Evolutionary conservation across 2,329 filamentous ascomycete species (phyloP).

Genomic region (Penicillium sp.): DNA sequence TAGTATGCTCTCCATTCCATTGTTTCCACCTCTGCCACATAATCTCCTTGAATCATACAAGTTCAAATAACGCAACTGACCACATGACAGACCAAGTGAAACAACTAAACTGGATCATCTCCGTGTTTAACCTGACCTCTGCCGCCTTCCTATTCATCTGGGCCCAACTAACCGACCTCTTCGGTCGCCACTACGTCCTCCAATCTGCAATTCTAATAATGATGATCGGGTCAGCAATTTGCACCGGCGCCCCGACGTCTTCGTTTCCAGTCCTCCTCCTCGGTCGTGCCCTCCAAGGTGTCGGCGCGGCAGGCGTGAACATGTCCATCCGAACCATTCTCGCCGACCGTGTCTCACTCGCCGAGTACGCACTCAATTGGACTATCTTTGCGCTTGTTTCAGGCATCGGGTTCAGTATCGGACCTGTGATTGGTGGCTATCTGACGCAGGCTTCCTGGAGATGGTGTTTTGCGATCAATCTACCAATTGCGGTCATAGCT

Average conservation of each 20-base stretch:
- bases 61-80: neutral
- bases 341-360: conserved; percentile 61
- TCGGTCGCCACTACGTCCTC: conserved; percentile 60
- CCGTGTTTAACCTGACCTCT: conserved; percentile 65
- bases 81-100: conserved; percentile 47
- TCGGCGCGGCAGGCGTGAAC: conserved; percentile 60
- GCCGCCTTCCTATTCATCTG: conserved; percentile 67
- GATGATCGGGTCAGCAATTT: conserved; percentile 61
- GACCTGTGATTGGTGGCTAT: conserved; percentile 19
- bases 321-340: conserved; percentile 63
- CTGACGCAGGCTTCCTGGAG: conserved; percentile 15
- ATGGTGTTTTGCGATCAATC: conserved; percentile 19
- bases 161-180: conserved; percentile 64
- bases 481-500: conserved; percentile 6
- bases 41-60: too few relatives aligned
- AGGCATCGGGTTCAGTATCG: conserved; percentile 50
- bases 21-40: neutral
- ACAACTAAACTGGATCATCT: conserved; percentile 68
- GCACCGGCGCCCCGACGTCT: conserved; percentile 52
- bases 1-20: conserved; percentile 37
- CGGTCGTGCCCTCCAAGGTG: conserved; percentile 62
- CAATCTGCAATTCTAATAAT: conserved; percentile 58
- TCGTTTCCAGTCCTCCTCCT: conserved; percentile 59
- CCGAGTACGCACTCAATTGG: conserved; percentile 63
- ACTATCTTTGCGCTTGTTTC: conserved; percentile 60